Base-by-base conservation (phyloP, 108 stramenopile species). In the Nitzschia palea region DNA sequence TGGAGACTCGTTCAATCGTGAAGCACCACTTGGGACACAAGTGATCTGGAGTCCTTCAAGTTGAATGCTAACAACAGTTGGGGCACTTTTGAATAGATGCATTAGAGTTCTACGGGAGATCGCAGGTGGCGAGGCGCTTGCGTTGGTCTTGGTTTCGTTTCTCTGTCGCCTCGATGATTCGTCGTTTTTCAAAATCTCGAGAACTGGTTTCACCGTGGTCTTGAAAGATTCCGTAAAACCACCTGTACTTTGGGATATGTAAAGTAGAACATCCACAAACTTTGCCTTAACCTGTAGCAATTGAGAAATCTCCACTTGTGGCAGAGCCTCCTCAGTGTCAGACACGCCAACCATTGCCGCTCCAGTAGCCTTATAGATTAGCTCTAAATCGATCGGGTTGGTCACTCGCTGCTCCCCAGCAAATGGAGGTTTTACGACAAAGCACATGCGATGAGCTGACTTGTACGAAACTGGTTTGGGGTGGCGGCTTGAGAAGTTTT, bases 21-120 rank as follows among this genome's bases (percentile, higher is more conserved):
- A 76, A 20, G 86, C 82, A 35, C 82, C 82, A 36, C 82, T 74
- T 14, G 86, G 86, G n/a, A 86, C 86, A 58, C 76, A 79, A 27
- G 80, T 81, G 4, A 83, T 68, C 51, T 71, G 77, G 28, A 86
- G 60, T 6, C 80, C 80, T 52, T 71, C 70, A 8, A 77, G 51
- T 31, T 65, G 53, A 22, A 82, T 61, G 0, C 76, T 70, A 20
- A 68, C 63, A 20, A 82, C n/a, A 3, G 76, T 59, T 42, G 77
- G 15, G 17, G 80, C 76, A 27, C 54, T 54, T 51, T 72, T 80
- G 10, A 80, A 8, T 12, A 67, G 1, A 12, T 63, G 63, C 14
- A 30, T 35, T 12, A 76, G 15, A n/a, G 47, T 40, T 26, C 44
- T 48, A 3, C 43, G 26, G 12, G n/a, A 18, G 17, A 34, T 8